A percentile compares a stretch with the other conserved stretches of the same genome.
Conservation (phyloP, 352 stramenopile species). For the Phytophthora pseudosyringae region DNA sequence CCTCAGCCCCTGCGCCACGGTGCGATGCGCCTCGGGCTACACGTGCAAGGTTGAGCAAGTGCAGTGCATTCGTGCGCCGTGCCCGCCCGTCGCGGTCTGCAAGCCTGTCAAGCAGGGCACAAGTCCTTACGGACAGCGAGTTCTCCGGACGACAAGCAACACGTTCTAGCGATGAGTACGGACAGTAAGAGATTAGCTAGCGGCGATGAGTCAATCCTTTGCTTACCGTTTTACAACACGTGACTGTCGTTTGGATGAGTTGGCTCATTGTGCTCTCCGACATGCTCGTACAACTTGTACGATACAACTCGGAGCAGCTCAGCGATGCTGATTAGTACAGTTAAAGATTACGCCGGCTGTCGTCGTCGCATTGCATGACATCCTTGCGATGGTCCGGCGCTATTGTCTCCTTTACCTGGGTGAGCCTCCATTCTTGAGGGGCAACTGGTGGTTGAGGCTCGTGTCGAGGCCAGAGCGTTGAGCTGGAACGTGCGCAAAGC, state of each 20-base stretch:
- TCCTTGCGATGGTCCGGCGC: slow-evolving; percentile 11
- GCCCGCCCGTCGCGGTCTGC: slow-evolving; percentile 27
- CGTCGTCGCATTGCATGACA: slow-evolving; percentile 7
- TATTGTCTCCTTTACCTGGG: background rate
- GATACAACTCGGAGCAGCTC: no score
- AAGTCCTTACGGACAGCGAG: slow-evolving; percentile 1
- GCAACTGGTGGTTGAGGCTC: slow-evolving; percentile 11
- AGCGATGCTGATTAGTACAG: slow-evolving; percentile 4
- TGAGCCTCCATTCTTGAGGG: slow-evolving; percentile 2
- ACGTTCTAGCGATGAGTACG: background rate
- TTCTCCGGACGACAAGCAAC: slow-evolving; percentile 10
- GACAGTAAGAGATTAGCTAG: background rate
- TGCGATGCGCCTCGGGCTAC: slow-evolving; percentile 22
- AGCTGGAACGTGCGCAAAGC: background rate
- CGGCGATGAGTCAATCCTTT: background rate
- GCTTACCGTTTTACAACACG: no score
- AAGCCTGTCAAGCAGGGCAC: slow-evolving; percentile 21
- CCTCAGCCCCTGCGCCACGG: slow-evolving; percentile 24
- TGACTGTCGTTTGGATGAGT: no score
- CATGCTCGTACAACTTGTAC: no score
- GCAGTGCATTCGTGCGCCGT: slow-evolving; percentile 31
- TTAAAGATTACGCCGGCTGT: background rate
- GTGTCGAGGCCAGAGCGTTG: no score
- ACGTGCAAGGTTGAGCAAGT: slow-evolving; percentile 31
- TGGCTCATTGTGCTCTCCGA: no score